These are phyloP conservation scores for Cubamyces lactineus DNA, from an alignment of 768 basidiomycete genomes.

Conservation along the genomic window DNA sequence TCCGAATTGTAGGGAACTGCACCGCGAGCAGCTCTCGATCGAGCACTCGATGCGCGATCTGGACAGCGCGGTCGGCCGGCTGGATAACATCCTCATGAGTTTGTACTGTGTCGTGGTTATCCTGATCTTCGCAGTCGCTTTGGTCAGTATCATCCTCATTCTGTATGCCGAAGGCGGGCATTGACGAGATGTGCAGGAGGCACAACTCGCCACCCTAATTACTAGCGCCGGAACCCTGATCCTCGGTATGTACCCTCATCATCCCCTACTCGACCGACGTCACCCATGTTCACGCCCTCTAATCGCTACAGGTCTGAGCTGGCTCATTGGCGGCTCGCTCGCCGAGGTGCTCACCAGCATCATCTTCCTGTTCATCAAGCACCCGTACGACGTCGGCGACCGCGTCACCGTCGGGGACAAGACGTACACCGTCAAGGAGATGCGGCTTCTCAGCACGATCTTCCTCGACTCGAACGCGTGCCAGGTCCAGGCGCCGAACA, in stretches of 20 bases:
- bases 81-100: slow-evolving; percentile 87
- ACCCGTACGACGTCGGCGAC: slow-evolving; percentile 84
- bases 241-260: slow-evolving; percentile 46
- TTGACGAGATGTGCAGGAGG: slow-evolving; percentile 50
- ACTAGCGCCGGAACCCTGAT: slow-evolving; percentile 73
- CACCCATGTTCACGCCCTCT: neutral
- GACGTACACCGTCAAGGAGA: slow-evolving; percentile 83
- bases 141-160: slow-evolving; percentile 49
- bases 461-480: slow-evolving; percentile 64
- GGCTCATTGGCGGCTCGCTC: slow-evolving; percentile 83
- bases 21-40: slow-evolving; percentile 83
- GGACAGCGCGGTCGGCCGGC: slow-evolving; percentile 83
- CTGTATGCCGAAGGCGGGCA: neutral
- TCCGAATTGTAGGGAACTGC: slow-evolving; percentile 60
- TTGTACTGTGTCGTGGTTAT: slow-evolving; percentile 71
- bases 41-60: slow-evolving; percentile 88
- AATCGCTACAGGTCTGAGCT: slow-evolving; percentile 62
- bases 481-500: slow-evolving; percentile 75
- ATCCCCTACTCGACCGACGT: neutral
- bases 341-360: slow-evolving; percentile 83
- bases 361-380: slow-evolving; percentile 90
- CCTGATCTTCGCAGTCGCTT: slow-evolving; percentile 82
- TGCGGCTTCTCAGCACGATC: slow-evolving; percentile 78
- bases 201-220: slow-evolving; percentile 71
- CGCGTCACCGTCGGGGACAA: slow-evolving; percentile 56